Percentiles rank a stretch among this genome's conserved stretches.
Conservation (phyloP, 345 rosid species). For the Pugionium cornutum region DNA sequence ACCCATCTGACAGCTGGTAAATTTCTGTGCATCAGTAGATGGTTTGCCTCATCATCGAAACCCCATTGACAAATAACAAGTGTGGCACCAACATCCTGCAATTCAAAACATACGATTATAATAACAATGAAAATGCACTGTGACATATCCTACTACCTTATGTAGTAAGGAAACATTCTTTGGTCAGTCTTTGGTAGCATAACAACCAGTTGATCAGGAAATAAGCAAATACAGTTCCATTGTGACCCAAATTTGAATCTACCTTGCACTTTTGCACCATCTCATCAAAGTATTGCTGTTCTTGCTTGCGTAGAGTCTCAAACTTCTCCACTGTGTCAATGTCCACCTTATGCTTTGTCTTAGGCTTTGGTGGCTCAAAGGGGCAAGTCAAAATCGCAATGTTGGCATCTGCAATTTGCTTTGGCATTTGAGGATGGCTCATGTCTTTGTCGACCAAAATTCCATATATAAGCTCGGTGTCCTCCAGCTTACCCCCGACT, state of each 20-base stretch:
- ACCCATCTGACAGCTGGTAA: slow-evolving; percentile 99
- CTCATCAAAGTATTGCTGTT: slow-evolving; percentile 88
- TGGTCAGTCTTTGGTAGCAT: no score
- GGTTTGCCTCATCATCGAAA: slow-evolving; percentile 98
- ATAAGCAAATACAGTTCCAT: no score
- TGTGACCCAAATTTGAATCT: neutral
- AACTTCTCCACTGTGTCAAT: slow-evolving; percentile 96
- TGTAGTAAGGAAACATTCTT: no score
- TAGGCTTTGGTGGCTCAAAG: slow-evolving; percentile 98
- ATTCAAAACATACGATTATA: neutral
- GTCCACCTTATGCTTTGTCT: slow-evolving; percentile 99
- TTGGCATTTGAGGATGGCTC: slow-evolving; percentile 99
- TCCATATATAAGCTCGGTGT: slow-evolving; percentile 85
- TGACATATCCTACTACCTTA: no score
- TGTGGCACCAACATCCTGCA: slow-evolving; percentile 96
- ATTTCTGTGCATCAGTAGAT: slow-evolving; percentile 88
- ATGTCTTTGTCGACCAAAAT: slow-evolving; percentile 88
- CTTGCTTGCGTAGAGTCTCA: slow-evolving; percentile 84
- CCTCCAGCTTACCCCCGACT: slow-evolving; percentile 94
- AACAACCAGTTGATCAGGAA: neutral
- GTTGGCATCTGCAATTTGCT: slow-evolving; percentile 82
- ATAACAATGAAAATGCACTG: neutral
- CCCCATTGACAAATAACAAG: slow-evolving; percentile 99
- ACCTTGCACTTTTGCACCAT: slow-evolving; percentile 99
- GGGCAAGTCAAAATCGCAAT: slow-evolving; percentile 98